phyloP scores from a whole-genome alignment of 306 rosid genomes.

The Purshia tridentata region DNA sequence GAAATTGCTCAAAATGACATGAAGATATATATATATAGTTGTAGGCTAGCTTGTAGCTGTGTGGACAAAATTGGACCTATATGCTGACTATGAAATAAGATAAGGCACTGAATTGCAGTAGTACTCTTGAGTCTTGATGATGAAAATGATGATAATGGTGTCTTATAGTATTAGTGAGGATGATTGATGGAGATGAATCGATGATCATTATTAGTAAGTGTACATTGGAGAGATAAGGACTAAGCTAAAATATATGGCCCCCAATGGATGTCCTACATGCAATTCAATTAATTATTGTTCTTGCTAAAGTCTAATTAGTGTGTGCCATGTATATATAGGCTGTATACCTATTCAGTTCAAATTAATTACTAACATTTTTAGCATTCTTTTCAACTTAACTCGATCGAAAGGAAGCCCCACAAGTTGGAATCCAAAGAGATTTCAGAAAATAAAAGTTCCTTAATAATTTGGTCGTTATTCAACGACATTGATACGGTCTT shows the following conservation, averaged over 20 bases:
- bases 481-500: constrained; percentile 15
- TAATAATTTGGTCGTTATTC: not conserved
- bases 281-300: not conserved
- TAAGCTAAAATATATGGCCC: constrained; percentile 1
- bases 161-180: not conserved
- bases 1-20: constrained; percentile 5
- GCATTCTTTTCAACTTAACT: constrained; percentile 3
- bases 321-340: not conserved
- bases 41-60: not conserved
- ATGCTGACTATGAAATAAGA: constrained; percentile 43
- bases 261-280: not conserved
- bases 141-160: constrained; percentile 15
- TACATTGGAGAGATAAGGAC: constrained; percentile 35
- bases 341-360: not conserved
- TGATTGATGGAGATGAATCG: constrained; percentile 9
- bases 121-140: not conserved
- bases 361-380: not conserved
- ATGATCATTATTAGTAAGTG: not conserved
- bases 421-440: not conserved
- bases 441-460: no score
- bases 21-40: constrained; percentile 4
- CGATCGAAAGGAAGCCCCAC: not conserved
- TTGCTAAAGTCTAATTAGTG: constrained; percentile 1
- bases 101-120: constrained; percentile 20
- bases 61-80: constrained; percentile 31